Conservation (phyloP, 306 rosid species). For the Casuarina equisetifolia region DNA sequence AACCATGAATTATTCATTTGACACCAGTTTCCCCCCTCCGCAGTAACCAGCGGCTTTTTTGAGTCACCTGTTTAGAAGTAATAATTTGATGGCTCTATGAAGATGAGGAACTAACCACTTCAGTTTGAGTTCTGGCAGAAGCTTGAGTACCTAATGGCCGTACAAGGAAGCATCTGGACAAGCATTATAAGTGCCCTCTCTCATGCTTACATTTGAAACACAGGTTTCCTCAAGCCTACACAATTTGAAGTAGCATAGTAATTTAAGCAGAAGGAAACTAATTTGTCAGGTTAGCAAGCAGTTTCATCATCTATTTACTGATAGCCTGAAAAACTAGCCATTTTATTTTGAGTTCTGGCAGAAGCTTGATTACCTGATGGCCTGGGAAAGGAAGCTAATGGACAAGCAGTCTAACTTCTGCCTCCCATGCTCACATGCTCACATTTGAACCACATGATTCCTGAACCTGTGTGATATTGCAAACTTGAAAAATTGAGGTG, state of each 20-base stretch:
- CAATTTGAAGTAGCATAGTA: no score
- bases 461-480: no score
- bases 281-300: no score
- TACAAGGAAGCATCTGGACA: constrained; percentile 29
- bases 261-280: no score
- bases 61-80: constrained; percentile 29
- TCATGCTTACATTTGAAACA: constrained; percentile 26
- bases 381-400: constrained; percentile 26
- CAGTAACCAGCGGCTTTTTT: constrained; percentile 33
- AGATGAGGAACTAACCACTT: constrained; percentile 38
- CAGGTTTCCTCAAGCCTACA: no score
- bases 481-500: no score
- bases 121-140: constrained; percentile 41
- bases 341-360: constrained; percentile 28
- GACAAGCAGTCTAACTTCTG: constrained; percentile 30
- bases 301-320: no score
- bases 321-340: no score
- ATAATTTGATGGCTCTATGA: constrained; percentile 39
- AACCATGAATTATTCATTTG: constrained; percentile 26
- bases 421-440: constrained; percentile 24
- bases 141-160: constrained; percentile 40
- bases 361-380: constrained; percentile 44
- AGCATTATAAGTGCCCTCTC: constrained; percentile 21
- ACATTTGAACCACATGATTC: constrained; percentile 11
- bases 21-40: constrained; percentile 48